phyloP scores from a whole-genome alignment of 768 basidiomycete genomes.

The Russula vinacea region DNA sequence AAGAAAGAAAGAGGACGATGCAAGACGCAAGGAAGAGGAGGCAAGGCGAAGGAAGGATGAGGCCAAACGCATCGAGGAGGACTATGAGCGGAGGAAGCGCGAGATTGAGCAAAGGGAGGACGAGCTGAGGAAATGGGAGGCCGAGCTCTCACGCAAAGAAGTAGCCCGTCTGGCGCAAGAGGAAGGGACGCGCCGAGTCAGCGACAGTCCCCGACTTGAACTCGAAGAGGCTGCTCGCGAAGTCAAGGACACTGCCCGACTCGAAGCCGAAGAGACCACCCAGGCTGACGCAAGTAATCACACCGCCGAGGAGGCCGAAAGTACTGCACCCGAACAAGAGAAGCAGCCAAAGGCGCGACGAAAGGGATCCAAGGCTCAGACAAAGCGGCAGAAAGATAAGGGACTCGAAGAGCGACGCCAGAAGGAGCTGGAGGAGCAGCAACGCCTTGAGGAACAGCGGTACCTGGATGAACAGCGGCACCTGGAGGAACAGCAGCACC shows the following conservation, averaged over 20 bases:
- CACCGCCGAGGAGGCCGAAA: constrained; percentile 11
- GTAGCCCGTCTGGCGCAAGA: constrained; percentile 18
- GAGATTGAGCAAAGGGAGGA: constrained; percentile 26
- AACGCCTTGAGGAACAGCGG: constrained; percentile 27
- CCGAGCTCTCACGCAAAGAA: constrained; percentile 21
- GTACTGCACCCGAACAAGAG: constrained; percentile 11
- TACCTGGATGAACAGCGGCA: constrained; percentile 36
- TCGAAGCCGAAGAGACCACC: constrained; percentile 16
- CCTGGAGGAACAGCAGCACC: constrained; percentile 30
- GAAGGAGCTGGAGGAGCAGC: constrained; percentile 26
- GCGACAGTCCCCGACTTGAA: background rate
- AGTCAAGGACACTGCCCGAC: constrained; percentile 4
- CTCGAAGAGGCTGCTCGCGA: constrained; percentile 3
- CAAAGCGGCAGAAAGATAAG: constrained; percentile 30
- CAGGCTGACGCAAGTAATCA: background rate
- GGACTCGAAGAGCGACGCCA: constrained; percentile 24
- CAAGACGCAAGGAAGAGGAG: no score
- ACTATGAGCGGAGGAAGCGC: constrained; percentile 23
- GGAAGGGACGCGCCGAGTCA: background rate
- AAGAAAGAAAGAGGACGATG: constrained; percentile 33
- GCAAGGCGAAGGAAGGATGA: constrained; percentile 35
- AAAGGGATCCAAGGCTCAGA: constrained; percentile 22
- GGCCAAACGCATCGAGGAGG: constrained; percentile 37
- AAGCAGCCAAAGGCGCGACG: constrained; percentile 13
- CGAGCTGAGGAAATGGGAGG: constrained; percentile 25